Evolutionary conservation across 257 asterid species (phyloP), one percentile per base, ranked within the genome.

Genomic region (Jaltomata sinuosa): DNA sequence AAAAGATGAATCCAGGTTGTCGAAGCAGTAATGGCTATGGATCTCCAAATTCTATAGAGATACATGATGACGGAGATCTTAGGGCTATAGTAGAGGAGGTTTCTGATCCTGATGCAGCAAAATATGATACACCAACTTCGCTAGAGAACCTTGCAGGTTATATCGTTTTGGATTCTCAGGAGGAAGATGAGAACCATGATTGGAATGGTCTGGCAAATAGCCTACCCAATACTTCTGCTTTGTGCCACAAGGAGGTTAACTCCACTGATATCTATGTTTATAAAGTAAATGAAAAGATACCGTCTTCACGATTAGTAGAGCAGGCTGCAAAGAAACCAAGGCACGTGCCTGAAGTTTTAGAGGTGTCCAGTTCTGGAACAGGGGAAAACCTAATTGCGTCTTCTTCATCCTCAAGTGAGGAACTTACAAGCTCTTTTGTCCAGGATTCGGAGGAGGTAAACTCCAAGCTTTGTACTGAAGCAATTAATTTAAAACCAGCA

Each of bases 391-490:
- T 52, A 65, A 5, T 53, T 11, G 80, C 29, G n/a, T 50, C 49
- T 68, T 79, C 71, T 83, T 68, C 86, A 67, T 72, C 69, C 64
- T 85, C 87, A 6, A 68, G 78, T 57, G 89, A 88, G 38, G 93
- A 93, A 83, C 81, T 84, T 54, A 83, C 68, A 29, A 69, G 87
- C 29, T 83, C 86, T 69, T 83, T 90, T 9, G 91, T 89, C 79
- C 91, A 89, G 85, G 97, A 94, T 90, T 94, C 95, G 19, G 93
- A 89, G 77, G 97, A 90, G 45, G 94, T 86, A 81, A 77, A 32
- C 5, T n/a, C 52, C 49, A 78, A 19, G 15, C 54, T 45, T 32
- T 83, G 45, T 68, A 55, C 49, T 76, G 61, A 64, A 42, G 78
- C 27, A 8, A 15, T 69, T 61, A 50, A 25, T 42, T 32, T 18